Conservation (phyloP, 176 grass and related monocot genomes). For the Carex myosuroides region DNA sequence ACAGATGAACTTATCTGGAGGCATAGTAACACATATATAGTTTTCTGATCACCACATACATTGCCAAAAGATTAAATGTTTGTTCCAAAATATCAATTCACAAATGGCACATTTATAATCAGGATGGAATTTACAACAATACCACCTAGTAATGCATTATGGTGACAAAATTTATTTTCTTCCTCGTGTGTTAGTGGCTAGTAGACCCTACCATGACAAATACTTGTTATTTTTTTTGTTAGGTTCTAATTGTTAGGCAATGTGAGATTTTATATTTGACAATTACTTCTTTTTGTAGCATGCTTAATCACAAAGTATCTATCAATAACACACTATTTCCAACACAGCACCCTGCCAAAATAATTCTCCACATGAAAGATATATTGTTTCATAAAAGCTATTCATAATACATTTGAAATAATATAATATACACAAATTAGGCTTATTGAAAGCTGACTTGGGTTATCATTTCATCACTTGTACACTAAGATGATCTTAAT, state of each 20-base stretch:
- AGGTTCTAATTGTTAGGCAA: background rate
- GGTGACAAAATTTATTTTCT: background rate
- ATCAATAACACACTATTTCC: background rate
- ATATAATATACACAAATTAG: background rate
- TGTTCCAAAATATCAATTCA: background rate
- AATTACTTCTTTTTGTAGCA: slow-evolving; percentile 14
- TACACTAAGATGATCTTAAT: background rate
- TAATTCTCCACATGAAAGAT: background rate
- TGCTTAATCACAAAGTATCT: background rate
- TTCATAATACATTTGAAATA: background rate
- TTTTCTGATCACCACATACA: background rate
- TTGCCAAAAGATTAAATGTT: background rate
- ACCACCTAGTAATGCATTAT: background rate
- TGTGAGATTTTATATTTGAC: background rate
- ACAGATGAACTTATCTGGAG: slow-evolving; percentile 33
- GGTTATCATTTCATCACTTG: background rate
- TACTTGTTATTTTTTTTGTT: background rate
- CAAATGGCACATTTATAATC: background rate
- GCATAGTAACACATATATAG: background rate
- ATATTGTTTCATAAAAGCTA: background rate
- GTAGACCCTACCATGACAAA: background rate
- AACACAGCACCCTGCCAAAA: background rate
- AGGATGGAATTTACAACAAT: background rate
- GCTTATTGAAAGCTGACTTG: background rate
- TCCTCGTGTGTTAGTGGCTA: background rate